Conservation (phyloP, 768 basidiomycete species). For the Gymnopilus junonius region DNA sequence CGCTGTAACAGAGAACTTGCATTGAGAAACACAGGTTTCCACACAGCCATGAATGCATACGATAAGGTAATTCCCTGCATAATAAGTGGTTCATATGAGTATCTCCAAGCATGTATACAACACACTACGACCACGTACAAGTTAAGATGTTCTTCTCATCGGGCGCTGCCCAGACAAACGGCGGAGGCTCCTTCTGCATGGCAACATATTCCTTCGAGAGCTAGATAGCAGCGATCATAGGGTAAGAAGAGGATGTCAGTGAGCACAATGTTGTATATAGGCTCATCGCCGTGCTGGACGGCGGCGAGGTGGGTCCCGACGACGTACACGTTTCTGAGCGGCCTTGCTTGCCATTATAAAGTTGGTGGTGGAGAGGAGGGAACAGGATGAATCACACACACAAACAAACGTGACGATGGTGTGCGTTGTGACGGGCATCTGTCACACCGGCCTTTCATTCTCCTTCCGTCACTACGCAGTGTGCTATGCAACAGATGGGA, state of each 20-base stretch:
- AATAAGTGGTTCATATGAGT: slow-evolving; percentile 9
- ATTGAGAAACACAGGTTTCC: slow-evolving; percentile 9
- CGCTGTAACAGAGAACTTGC: slow-evolving; percentile 51
- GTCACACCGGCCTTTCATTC: slow-evolving; percentile 6
- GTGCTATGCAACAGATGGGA: not conserved
- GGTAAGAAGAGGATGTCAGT: slow-evolving; percentile 6
- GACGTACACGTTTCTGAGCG: slow-evolving; percentile 78
- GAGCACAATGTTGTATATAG: not conserved
- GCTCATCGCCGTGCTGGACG: slow-evolving; percentile 5
- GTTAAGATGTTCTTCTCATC: slow-evolving; percentile 98
- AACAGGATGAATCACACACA: slow-evolving; percentile 21
- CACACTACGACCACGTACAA: slow-evolving; percentile 58
- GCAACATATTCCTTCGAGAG: slow-evolving; percentile 86
- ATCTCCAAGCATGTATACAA: not conserved
- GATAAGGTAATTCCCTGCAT: slow-evolving; percentile 91
- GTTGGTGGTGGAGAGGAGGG: slow-evolving; percentile 30
- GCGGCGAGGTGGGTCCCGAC: not conserved
- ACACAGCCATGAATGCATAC: slow-evolving; percentile 41
- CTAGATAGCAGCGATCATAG: slow-evolving; percentile 38
- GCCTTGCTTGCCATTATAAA: slow-evolving; percentile 80
- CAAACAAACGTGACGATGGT: slow-evolving; percentile 21
- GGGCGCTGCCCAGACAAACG: slow-evolving; percentile 93
- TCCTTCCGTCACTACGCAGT: not conserved
- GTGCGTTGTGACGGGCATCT: not conserved
- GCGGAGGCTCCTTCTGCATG: slow-evolving; percentile 94